Conservation (phyloP, 768 basidiomycete genomes). For the Rhizopogon roseolus region DNA sequence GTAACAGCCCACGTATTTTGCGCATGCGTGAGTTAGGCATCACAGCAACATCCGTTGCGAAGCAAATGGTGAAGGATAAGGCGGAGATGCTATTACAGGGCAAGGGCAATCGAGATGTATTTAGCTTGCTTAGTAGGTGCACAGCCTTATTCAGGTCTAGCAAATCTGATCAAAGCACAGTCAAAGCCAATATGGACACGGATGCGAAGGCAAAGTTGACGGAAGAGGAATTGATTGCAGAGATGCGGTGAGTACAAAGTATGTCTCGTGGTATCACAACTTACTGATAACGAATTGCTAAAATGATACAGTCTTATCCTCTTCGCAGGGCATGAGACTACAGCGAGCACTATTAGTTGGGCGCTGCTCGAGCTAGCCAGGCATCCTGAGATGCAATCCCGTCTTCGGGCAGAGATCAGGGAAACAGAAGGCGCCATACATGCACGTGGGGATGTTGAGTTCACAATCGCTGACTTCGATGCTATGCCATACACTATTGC, state of each 20-base stretch:
- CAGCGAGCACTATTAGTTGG: constrained; percentile 56
- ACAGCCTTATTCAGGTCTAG: not conserved
- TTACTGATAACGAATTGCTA: not conserved
- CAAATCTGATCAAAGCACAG: constrained; percentile 2
- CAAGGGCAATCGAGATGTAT: constrained; percentile 6
- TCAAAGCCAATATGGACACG: constrained; percentile 25
- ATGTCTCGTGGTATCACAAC: not conserved
- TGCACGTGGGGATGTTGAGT: constrained; percentile 31
- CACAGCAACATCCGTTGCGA: not conserved
- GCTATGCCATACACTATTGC: constrained; percentile 47
- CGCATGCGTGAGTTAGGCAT: constrained; percentile 1
- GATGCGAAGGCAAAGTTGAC: constrained; percentile 19
- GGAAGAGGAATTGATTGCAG: constrained; percentile 6
- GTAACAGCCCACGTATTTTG: constrained; percentile 11
- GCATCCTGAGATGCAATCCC: constrained; percentile 51
- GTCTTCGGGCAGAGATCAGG: constrained; percentile 55
- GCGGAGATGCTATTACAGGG: constrained; percentile 5
- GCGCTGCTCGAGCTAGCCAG: constrained; percentile 58
- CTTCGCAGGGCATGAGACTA: constrained; percentile 57
- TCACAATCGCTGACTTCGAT: too few species aligned
- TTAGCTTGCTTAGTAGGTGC: constrained; percentile 34
- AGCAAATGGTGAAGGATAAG: constrained; percentile 10
- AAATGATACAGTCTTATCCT: constrained; percentile 35
- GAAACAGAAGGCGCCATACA: constrained; percentile 17
- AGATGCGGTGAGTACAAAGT: constrained; percentile 13